phyloP scores from a whole-genome alignment of 495 filamentous ascomycete species.

The Podospora tetraspora region DNA sequence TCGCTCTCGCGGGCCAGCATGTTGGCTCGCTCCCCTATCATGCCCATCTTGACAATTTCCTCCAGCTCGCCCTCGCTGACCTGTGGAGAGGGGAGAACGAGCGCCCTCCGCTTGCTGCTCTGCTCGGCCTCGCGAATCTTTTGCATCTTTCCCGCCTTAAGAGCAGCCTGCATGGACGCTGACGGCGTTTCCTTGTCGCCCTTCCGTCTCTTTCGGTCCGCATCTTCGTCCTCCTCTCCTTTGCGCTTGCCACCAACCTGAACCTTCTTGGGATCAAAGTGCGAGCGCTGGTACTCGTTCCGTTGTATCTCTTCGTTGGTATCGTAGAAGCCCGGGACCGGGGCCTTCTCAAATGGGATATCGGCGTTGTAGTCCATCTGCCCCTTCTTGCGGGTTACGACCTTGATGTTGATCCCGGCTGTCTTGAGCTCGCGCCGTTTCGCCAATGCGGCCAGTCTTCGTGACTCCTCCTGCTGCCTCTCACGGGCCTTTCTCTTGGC shows the following conservation, averaged over 20 bases:
- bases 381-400: conserved; percentile 78
- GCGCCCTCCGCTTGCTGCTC: conserved; percentile 78
- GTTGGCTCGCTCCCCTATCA: conserved; percentile 86
- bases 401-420: conserved; percentile 96
- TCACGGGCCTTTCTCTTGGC: conserved; percentile 97
- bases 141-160: conserved; percentile 92
- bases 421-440: conserved; percentile 95
- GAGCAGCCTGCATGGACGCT: conserved; percentile 76
- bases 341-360: conserved; percentile 92
- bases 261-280: conserved; percentile 91
- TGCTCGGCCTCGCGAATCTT: conserved; percentile 95
- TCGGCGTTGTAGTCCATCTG: conserved; percentile 99
- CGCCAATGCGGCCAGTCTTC: conserved; percentile 81
- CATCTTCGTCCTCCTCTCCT: conserved; percentile 77
- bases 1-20: conserved; percentile 69
- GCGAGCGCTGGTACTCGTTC: conserved; percentile 83
- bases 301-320: conserved; percentile 70
- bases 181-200: conserved; percentile 73
- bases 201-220: conserved; percentile 79
- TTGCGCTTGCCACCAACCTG: conserved; percentile 95
- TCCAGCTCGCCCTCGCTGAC: conserved; percentile 90
- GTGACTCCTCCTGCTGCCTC: conserved; percentile 89
- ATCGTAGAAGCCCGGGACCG: conserved; percentile 89
- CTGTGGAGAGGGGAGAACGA: conserved; percentile 81
- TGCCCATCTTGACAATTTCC: conserved; percentile 98